Evolutionary conservation across 163 green algal genomes (phyloP), one percentile per base, ranked within the genome.

Genomic region (Prototheca stagnorum): DNA sequence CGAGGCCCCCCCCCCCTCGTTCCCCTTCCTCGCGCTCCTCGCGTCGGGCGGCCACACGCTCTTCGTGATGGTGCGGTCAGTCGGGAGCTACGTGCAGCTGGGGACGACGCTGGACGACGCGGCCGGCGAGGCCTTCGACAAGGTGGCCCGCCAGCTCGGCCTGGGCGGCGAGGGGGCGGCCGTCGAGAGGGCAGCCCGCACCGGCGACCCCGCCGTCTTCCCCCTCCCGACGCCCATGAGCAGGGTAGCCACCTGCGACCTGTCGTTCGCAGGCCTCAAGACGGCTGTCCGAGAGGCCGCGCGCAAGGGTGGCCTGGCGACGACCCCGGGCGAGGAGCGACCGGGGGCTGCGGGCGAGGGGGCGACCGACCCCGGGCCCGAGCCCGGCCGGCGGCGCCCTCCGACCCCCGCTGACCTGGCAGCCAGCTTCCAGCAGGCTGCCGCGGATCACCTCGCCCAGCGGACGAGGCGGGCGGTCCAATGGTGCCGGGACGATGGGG

Each of bases 1-100:
- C n/a, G n/a, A n/a, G n/a, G n/a, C n/a, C n/a, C n/a, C n/a, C n/a
- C n/a, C n/a, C n/a, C n/a, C n/a, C 9, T 11, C 17, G 6, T 98
- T 96, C 53, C 90, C 90, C 0, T 98, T 96, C 57, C 66, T 97
- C n/a, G 92, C 81, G 55, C 64, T 97, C 49, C 77, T 98, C 29
- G 79, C 95, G 15, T 93, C 78, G 2, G 88, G 88, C 3, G 89
- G 89, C 2, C 89, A 98, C 77, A 97, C 94, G 67, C 61, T 94
- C 52, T 61, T 97, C 52, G 55, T 95, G 45, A 53, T 95, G 33
- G 84, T 85, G 35, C 67, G 76, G 20, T 80, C 80, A 1, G 71
- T 96, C 5, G 89, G 89, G 2, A 35, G 68, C 14, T 95, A 98
- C 62, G 69, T 81, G 24, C 74, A 82, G 46, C 73, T 97, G 44